A percentile compares a stretch with the other conserved stretches of the same genome.
Evolutionary conservation across 345 rosid genomes (phyloP).

Genomic region (Eucalyptus dawsonii): DNA sequence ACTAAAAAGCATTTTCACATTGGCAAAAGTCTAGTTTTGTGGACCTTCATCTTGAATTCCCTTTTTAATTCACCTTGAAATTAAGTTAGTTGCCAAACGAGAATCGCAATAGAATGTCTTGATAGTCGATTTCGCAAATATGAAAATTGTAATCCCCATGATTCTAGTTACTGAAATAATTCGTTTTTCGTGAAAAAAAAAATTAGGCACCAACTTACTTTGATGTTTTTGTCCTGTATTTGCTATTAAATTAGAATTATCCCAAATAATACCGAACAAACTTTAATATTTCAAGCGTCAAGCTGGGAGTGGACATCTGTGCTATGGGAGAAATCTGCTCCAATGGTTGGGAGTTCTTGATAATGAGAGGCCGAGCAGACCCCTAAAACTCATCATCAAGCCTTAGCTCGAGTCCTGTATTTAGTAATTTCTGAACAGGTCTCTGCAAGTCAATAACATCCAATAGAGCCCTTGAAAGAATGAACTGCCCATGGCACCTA

Average conservation of each 20-base stretch:
- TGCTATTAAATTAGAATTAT: background rate
- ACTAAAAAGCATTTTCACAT: background rate
- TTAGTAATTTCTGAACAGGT: background rate
- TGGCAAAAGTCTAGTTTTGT: background rate
- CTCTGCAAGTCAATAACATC: background rate
- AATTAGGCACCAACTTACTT: background rate
- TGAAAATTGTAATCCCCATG: background rate
- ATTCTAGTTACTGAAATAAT: background rate
- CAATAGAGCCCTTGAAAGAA: background rate
- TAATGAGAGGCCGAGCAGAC: background rate
- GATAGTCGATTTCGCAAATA: background rate
- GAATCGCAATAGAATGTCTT: background rate
- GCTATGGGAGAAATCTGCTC: background rate
- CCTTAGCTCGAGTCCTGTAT: background rate
- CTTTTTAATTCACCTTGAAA: background rate
- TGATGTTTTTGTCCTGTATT: background rate
- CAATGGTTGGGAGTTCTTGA: background rate
- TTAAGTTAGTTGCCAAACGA: background rate
- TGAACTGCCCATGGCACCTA: background rate
- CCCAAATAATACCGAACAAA: background rate
- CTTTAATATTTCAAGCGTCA: background rate
- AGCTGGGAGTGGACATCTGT: background rate
- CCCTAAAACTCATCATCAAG: background rate
- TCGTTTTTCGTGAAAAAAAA: background rate
- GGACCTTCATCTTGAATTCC: background rate